Base-by-base conservation (phyloP, 192 early-diverging fungal genomes). In the Coemansia furcata region DNA sequence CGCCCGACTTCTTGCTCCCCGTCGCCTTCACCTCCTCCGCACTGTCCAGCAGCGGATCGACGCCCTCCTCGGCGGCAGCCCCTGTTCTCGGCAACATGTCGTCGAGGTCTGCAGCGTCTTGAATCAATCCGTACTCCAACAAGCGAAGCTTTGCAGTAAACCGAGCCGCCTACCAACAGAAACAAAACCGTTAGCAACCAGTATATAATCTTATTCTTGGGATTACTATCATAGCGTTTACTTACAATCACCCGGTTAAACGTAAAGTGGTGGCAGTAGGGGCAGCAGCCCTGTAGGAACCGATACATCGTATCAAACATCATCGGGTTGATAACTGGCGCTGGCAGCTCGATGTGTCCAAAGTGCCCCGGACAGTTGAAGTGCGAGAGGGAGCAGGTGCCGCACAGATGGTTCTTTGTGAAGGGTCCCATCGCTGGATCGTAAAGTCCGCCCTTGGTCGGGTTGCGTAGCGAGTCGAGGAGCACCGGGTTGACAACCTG, bases 351-450 rank as follows among this genome's bases (percentile, higher is more conserved):
- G 68, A 98, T 96, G 74, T 98, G 95, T 15, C 96, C 95, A 86
- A 96, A 98, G 68, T 98, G 95, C 38, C 96, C 96, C 4, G 95
- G 95, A 69, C 95, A 98, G 40, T 85, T 85, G 67, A 86, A 90
- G 84, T 93, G 84, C 38, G 87, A 87, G 55, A 95, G 85, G 9
- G 84, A 84, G 79, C 96, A 98, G 12, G 96, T 97, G 2, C 71
- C 84, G 76, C 96, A 98, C 36, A 90, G 71, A 72, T 90, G 86
- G 67, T 86, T 80, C 74, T 90, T 91, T 69, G 89, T 88, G 72
- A 93, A 90, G 40, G 98, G 98, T 36, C 98, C 98, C 71, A 99
- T 88, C 6, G 93, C 91, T 36, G 91, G 85, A 85, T 98, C 96
- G 67, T 98, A 97, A 26, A 97, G 86, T 64, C 98, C 98, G 54